These are phyloP conservation scores for Mariannaea sp. DNA, from an alignment of 2,329 filamentous ascomycete genomes.

Conservation along the genomic window DNA sequence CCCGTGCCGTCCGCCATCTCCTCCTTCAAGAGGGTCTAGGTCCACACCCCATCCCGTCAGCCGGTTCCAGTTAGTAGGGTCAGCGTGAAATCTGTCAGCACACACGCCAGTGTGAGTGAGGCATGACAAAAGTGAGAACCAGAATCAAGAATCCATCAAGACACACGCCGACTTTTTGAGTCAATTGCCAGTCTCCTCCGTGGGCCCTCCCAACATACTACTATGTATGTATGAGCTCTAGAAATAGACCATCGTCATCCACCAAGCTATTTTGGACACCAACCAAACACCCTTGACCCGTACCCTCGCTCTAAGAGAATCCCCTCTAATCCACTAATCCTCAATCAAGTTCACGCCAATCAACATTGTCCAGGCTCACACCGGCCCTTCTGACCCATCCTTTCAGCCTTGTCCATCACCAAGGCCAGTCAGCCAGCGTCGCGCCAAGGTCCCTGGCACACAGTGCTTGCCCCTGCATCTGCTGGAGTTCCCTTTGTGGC, in stretches of 20 bases:
- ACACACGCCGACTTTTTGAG: slow-evolving; percentile 1
- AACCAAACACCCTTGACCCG: too few species aligned
- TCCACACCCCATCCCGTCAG: slow-evolving; percentile 17
- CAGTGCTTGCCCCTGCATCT: slow-evolving; percentile 34
- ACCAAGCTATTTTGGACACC: slow-evolving; percentile 17
- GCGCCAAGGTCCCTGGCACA: slow-evolving; percentile 22
- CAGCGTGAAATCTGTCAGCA: slow-evolving; percentile 5
- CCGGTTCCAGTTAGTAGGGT: too few species aligned
- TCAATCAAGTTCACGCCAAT: slow-evolving; percentile 9
- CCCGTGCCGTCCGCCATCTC: slow-evolving; percentile 9
- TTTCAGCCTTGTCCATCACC: slow-evolving; percentile 22
- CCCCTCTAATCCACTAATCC: slow-evolving; percentile 10
- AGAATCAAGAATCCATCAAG: slow-evolving; percentile 9
- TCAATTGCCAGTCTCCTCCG: slow-evolving; percentile 6
- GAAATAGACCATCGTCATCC: slow-evolving; percentile 13
- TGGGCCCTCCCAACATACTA: slow-evolving; percentile 2
- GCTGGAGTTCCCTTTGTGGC: slow-evolving; percentile 15
- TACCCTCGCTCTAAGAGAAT: too few species aligned
- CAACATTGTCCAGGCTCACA: slow-evolving; percentile 14
- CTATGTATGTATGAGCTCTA: slow-evolving; percentile 17
- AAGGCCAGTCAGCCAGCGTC: slow-evolving; percentile 22
- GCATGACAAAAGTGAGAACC: slow-evolving; percentile 10
- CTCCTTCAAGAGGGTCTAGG: slow-evolving; percentile 12
- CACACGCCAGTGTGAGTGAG: slow-evolving; percentile 5
- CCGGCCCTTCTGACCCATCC: slow-evolving; percentile 17